Percentiles rank a stretch among this genome's conserved stretches.
phyloP scores from a whole-genome alignment of 805 yeast genomes.

The Saccharomycopsis oosterbeekiorum region DNA sequence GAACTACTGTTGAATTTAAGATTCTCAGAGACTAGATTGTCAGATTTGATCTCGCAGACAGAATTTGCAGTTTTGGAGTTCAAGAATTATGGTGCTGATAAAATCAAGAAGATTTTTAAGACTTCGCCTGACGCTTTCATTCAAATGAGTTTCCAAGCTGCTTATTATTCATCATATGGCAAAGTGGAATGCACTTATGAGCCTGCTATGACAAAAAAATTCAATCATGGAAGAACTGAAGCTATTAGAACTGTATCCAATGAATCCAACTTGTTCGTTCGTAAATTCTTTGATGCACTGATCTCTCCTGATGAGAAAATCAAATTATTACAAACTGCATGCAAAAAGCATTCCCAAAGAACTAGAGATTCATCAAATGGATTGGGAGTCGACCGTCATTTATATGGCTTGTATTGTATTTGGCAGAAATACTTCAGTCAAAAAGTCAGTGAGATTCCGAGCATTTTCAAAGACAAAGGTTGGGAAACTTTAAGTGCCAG shows the following conservation, averaged over 20 bases:
- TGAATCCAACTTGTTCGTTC: constrained; percentile 72
- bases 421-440: constrained; percentile 56
- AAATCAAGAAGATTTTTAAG: constrained; percentile 66
- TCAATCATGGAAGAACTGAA: constrained; percentile 86
- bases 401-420: constrained; percentile 77
- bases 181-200: constrained; percentile 90
- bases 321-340: constrained; percentile 53
- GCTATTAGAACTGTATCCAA: constrained; percentile 78
- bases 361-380: constrained; percentile 67
- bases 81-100: constrained; percentile 55
- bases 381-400: constrained; percentile 85
- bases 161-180: constrained; percentile 86
- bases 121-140: constrained; percentile 91
- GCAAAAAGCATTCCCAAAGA: constrained; percentile 54
- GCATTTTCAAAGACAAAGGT: constrained; percentile 73
- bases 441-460: constrained; percentile 41
- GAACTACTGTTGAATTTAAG: constrained; percentile 72
- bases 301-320: constrained; percentile 38
- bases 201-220: constrained; percentile 91
- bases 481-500: constrained; percentile 82
- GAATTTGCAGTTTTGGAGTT: constrained; percentile 79
- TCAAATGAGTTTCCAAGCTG: constrained; percentile 89
- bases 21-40: constrained; percentile 82
- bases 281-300: constrained; percentile 65
- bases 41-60: constrained; percentile 81